Percentiles rank a stretch among this genome's conserved stretches.
Evolutionary conservation across 2,329 filamentous ascomycete species (phyloP).

Genomic region (Fusarium globosum): DNA sequence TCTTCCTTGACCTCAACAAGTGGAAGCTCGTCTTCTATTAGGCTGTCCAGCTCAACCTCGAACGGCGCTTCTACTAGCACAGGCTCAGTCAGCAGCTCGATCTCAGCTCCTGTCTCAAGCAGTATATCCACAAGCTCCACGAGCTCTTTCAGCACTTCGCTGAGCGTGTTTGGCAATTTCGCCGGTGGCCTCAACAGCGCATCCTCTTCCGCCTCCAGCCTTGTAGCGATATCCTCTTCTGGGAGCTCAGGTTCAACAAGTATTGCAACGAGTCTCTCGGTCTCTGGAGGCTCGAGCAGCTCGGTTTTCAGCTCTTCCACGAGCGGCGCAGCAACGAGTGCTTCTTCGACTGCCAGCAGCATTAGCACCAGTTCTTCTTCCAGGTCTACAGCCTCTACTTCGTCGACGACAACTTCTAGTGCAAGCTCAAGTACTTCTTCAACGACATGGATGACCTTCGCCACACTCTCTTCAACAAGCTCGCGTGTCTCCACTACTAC

Average conservation of each 20-base stretch:
- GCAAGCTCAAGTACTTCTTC: background rate
- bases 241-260: background rate
- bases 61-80: background rate
- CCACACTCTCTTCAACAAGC: constrained; percentile 1
- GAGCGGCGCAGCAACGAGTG: background rate
- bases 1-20: rapidly evolving
- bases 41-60: background rate
- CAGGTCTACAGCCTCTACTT: background rate
- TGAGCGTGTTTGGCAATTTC: background rate
- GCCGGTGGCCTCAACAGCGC: background rate
- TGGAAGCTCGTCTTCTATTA: no score
- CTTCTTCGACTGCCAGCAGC: background rate
- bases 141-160: background rate
- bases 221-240: rapidly evolving
- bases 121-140: background rate
- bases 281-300: background rate
- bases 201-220: background rate
- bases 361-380: background rate
- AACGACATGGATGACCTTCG: background rate
- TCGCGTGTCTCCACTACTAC: background rate
- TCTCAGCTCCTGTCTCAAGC: rapidly evolving
- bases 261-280: background rate
- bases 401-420: background rate
- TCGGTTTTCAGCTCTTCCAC: background rate
- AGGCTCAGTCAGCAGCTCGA: background rate